Percentiles rank a stretch among this genome's conserved stretches.
Conservation (phyloP, 495 filamentous ascomycete genomes). For the Penicillium subrubescens region DNA sequence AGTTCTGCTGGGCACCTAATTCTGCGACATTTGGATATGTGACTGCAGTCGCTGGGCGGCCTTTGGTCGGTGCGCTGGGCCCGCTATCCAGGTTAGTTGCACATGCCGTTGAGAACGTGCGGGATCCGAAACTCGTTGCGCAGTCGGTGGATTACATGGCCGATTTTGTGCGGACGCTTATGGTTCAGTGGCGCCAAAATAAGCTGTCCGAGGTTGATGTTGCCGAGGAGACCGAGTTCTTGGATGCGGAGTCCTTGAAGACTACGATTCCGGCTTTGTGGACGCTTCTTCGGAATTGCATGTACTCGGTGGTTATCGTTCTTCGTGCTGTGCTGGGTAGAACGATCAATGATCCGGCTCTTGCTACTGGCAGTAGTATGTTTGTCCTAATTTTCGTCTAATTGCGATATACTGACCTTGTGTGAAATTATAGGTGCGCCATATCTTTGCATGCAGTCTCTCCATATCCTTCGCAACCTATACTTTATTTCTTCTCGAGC, state of each 20-base stretch:
- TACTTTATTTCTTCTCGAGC: constrained; percentile 85
- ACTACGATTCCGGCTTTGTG: constrained; percentile 76
- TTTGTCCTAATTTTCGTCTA: not conserved
- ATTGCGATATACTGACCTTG: not conserved
- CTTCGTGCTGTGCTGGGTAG: constrained; percentile 74
- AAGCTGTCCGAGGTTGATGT: constrained; percentile 82
- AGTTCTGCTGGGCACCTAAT: constrained; percentile 70
- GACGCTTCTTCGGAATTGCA: constrained; percentile 75
- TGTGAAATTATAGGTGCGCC: constrained; percentile 55
- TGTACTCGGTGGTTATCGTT: constrained; percentile 79
- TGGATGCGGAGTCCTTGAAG: constrained; percentile 69
- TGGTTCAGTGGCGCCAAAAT: constrained; percentile 81
- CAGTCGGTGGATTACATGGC: constrained; percentile 70
- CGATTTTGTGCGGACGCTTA: constrained; percentile 68
- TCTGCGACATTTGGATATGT: constrained; percentile 61
- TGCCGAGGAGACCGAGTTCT: constrained; percentile 68
- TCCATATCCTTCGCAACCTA: constrained; percentile 78
- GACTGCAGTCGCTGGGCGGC: constrained; percentile 59
- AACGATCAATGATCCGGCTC: constrained; percentile 55
- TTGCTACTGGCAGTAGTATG: constrained; percentile 59
- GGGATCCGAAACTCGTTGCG: constrained; percentile 61
- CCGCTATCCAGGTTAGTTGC: constrained; percentile 76
- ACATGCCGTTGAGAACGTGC: constrained; percentile 68
- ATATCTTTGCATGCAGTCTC: constrained; percentile 70
- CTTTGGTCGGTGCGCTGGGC: constrained; percentile 76